phyloP scores from a whole-genome alignment of 2,329 filamentous ascomycete genomes.

The Pseudogymnoascus verrucosus region DNA sequence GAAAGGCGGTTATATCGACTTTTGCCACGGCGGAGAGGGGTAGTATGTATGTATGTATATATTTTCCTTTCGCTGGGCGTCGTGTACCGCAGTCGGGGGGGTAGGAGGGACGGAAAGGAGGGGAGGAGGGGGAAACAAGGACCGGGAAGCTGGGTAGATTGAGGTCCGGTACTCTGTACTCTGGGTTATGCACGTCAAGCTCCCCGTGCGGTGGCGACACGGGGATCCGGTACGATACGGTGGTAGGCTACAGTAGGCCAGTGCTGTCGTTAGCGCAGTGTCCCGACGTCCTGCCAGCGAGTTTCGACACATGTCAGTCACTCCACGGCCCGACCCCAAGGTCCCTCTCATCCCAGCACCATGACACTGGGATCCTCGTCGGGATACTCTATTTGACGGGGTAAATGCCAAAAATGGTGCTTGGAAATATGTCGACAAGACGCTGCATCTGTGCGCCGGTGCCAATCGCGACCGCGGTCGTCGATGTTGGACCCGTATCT shows the following conservation, averaged over 20 bases:
- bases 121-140: neutral
- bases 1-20: neutral
- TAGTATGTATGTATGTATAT: conserved; percentile 1
- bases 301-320: neutral
- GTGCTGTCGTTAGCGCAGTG: neutral
- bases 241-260: neutral
- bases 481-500: neutral
- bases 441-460: neutral
- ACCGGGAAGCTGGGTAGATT: neutral
- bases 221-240: neutral
- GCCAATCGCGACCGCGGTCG: neutral
- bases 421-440: neutral
- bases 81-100: neutral
- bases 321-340: neutral
- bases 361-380: neutral
- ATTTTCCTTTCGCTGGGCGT: neutral
- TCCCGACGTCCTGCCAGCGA: neutral
- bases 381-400: neutral
- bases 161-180: neutral
- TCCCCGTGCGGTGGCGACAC: neutral
- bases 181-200: neutral
- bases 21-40: neutral
- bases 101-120: neutral
- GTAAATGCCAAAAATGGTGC: neutral
- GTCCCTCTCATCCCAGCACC: neutral